phyloP scores from a whole-genome alignment of 176 grass and related monocot genomes.

The Luzula sylvatica region DNA sequence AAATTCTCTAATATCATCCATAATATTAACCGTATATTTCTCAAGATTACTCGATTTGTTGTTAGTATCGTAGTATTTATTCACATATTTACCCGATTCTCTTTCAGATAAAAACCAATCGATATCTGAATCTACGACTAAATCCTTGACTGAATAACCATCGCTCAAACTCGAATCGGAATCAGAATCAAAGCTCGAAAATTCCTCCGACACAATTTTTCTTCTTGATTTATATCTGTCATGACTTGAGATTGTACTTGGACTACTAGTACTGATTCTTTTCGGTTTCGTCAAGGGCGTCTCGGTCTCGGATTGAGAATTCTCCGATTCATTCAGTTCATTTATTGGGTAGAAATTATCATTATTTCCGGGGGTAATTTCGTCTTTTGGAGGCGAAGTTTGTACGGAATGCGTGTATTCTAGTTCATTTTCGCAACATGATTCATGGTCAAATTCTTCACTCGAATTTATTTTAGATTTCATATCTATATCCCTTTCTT shows the following conservation, averaged over 20 bases:
- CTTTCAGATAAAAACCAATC: slow-evolving; percentile 78
- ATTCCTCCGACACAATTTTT: slow-evolving; percentile 45
- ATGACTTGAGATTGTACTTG: slow-evolving; percentile 15
- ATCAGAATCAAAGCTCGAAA: slow-evolving; percentile 64
- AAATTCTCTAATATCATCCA: slow-evolving; percentile 30
- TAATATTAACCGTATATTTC: slow-evolving; percentile 30
- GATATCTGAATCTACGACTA: slow-evolving; percentile 73
- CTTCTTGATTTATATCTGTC: not conserved
- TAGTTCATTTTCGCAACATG: not conserved
- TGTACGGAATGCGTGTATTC: slow-evolving; percentile 11
- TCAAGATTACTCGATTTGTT: slow-evolving; percentile 10
- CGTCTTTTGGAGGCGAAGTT: not conserved
- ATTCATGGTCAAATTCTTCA: not conserved
- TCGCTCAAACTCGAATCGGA: slow-evolving; percentile 73
- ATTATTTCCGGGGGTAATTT: not conserved
- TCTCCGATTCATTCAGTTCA: slow-evolving; percentile 4
- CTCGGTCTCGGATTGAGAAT: slow-evolving; percentile 1
- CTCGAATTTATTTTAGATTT: not conserved
- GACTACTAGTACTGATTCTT: not conserved
- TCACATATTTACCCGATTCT: slow-evolving; percentile 23
- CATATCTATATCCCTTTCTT: not conserved
- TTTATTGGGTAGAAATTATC: slow-evolving; percentile 15
- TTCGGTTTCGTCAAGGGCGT: slow-evolving; percentile 19
- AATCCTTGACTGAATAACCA: slow-evolving; percentile 89
- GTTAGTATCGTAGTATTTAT: slow-evolving; percentile 11